Base-by-base conservation (phyloP, 257 asterid genomes). In the Rehmannia glutinosa region DNA sequence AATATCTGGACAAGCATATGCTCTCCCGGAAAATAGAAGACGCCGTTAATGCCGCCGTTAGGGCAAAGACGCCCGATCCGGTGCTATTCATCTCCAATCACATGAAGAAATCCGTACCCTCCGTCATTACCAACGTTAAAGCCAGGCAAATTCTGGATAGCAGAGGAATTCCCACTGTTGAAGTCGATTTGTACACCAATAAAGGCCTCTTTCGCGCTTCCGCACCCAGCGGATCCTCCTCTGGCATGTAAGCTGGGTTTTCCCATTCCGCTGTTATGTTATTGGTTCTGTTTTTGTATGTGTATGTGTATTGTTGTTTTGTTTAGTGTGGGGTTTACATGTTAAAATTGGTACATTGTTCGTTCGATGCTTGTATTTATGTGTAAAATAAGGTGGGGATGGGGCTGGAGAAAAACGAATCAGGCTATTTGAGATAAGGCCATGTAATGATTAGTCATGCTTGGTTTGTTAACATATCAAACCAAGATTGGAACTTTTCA, bases 41-140 rank as follows among this genome's bases (percentile, higher is more conserved):
- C 74, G 97, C 99, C 71, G 99, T 94, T 21, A 94, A 94, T 82
- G 99, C 99, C 43, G 97, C 99, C 76, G 99, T 94, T 58, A 86
- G 99, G 79, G 88, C 97, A 33, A 94, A 91, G 62, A 84, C 97
- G 61, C 65, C 82, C 59, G 99, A 94, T 88, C 99, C 99, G 36
- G 95, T 94, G 64, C 93, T 94, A 55, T 94, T 85, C 95, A 94
- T 94, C 72, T 94, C 99, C 70, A 91, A 84, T 81, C 99, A 94
- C 82, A 78, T 94, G 97, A 87, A 77, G 81, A 94, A 91, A 84
- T 77, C 96, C 6, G 92, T 87, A 56, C 83, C 97, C 25, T 85
- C 99, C 27, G 96, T 87, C 57, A 91, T 94, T 66, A 91, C 93
- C 60, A 88, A 87, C 84, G 86, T 94, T 68, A 94, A 82, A 76